phyloP scores from a whole-genome alignment of 129 eudicot genomes.

The Heracleum sosnowskyi region DNA sequence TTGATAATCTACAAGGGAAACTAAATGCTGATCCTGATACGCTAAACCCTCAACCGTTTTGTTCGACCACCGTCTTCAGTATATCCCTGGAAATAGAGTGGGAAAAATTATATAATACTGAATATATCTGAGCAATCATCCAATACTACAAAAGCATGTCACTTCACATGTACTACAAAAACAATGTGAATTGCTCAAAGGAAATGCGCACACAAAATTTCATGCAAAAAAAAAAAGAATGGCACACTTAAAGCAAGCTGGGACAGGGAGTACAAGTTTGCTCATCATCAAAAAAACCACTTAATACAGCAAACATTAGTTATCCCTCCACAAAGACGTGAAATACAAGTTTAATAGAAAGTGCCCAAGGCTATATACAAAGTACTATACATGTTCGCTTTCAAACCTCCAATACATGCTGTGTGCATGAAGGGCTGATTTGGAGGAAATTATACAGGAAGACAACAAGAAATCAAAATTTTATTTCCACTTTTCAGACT shows the following conservation, averaged over 20 bases:
- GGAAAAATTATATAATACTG: neutral
- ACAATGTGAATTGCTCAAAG: neutral
- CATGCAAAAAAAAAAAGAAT: neutral
- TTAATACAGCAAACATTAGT: neutral
- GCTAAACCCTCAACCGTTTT: conserved; percentile 35
- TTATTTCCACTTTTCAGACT: neutral
- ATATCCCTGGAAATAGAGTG: conserved; percentile 43
- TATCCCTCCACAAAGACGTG: neutral
- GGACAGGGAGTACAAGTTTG: neutral
- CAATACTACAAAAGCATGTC: neutral
- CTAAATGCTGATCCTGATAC: conserved; percentile 2
- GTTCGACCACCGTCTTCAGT: conserved; percentile 39
- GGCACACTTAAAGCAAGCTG: neutral
- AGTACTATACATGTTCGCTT: neutral
- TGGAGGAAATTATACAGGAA: neutral
- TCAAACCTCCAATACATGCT: neutral
- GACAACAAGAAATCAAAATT: neutral
- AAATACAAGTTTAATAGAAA: neutral
- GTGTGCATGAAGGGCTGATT: neutral
- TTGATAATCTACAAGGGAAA: conserved; percentile 18
- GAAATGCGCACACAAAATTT: neutral
- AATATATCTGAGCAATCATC: neutral
- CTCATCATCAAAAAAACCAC: neutral
- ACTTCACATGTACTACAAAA: neutral
- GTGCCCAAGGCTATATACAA: neutral